phyloP scores from a whole-genome alignment of 2,329 filamentous ascomycete genomes.

The Alternaria sp. region DNA sequence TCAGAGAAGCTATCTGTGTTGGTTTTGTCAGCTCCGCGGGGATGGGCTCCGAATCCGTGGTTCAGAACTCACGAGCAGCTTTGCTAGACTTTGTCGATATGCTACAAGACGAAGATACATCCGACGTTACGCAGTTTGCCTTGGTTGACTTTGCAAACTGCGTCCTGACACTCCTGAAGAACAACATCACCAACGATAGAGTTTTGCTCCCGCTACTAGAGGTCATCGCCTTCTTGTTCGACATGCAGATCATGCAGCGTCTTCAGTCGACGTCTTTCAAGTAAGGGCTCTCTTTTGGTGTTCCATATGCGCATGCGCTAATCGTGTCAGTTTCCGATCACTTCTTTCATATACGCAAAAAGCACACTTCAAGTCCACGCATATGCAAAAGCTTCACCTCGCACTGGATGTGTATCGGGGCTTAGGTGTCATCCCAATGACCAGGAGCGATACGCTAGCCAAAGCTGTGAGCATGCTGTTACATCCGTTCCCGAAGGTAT shows the following conservation, averaged over 20 bases:
- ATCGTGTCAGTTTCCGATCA: conserved; percentile 55
- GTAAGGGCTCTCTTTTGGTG: conserved; percentile 41
- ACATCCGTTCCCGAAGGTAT: conserved; percentile 81
- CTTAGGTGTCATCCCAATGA: conserved; percentile 62
- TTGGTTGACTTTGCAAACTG: conserved; percentile 34
- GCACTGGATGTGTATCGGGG: conserved; percentile 80
- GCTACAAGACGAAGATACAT: conserved; percentile 20
- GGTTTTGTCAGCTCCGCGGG: conserved; percentile 77
- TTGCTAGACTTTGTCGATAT: conserved; percentile 57
- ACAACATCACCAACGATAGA: conserved; percentile 63
- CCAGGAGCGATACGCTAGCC: conserved; percentile 64
- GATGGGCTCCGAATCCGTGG: conserved; percentile 76
- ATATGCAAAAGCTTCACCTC: conserved; percentile 80
- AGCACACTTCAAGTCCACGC: conserved; percentile 81
- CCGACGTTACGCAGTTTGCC: conserved; percentile 19
- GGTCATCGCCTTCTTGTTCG: conserved; percentile 72
- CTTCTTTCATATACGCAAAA: conserved; percentile 77
- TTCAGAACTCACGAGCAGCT: conserved; percentile 71
- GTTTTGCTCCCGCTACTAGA: conserved; percentile 78
- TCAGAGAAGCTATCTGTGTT: conserved; percentile 60
- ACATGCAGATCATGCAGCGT: conserved; percentile 52
- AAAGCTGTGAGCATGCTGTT: conserved; percentile 75
- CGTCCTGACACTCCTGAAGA: conserved; percentile 38
- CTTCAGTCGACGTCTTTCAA: conserved; percentile 59
- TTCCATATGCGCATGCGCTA: neutral